Conservation (phyloP, 495 filamentous ascomycete genomes). For the Penicillium simplicissimum region DNA sequence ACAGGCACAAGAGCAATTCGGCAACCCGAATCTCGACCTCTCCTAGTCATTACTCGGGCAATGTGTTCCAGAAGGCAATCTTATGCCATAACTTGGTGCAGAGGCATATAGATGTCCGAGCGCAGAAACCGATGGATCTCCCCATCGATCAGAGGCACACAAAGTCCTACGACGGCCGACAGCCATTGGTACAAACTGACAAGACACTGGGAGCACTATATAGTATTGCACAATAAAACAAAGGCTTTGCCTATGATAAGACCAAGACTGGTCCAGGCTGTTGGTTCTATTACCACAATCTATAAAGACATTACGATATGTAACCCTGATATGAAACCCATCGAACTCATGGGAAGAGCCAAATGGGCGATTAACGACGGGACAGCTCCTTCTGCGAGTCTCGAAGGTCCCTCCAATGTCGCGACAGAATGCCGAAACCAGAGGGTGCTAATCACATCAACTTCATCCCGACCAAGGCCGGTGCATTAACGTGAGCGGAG, state of each 20-base stretch:
- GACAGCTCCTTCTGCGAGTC: slow-evolving; percentile 48
- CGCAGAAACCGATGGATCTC: not conserved
- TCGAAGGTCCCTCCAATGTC: slow-evolving; percentile 40
- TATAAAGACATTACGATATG: slow-evolving; percentile 25
- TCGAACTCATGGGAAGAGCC: slow-evolving; percentile 49
- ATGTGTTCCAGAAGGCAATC: not conserved
- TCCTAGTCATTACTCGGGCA: not conserved
- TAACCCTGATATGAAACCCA: slow-evolving; percentile 58
- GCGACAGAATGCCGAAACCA: slow-evolving; percentile 55
- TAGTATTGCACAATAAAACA: not conserved
- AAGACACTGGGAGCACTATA: not conserved
- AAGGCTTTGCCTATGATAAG: not conserved
- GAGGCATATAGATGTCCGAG: not conserved
- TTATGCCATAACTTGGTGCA: not conserved
- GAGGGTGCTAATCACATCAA: slow-evolving; percentile 45
- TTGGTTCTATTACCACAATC: not conserved
- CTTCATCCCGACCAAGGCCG: slow-evolving; percentile 42
- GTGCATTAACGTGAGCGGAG: slow-evolving; percentile 49
- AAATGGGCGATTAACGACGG: slow-evolving; percentile 63
- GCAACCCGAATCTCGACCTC: not conserved
- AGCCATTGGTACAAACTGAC: not conserved
- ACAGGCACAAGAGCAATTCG: not conserved
- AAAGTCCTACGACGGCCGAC: not conserved
- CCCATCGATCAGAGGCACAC: not conserved
- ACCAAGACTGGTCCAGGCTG: not conserved